phyloP scores from a whole-genome alignment of 129 eudicot species.

The Flaveria ramosissima region DNA sequence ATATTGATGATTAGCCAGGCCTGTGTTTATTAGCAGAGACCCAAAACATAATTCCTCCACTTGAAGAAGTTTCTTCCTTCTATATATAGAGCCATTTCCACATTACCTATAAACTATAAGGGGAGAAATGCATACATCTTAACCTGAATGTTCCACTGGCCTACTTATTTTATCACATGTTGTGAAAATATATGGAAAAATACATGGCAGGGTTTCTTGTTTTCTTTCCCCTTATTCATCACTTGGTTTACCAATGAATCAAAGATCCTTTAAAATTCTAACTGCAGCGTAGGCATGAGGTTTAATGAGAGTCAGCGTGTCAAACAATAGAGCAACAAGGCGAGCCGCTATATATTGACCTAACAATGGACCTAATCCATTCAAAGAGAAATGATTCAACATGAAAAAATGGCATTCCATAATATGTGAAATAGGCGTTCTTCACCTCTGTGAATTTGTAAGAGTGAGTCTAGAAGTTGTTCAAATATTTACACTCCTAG shows the following conservation, averaged over 20 bases:
- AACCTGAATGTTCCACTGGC: neutral
- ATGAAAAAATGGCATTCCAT: neutral
- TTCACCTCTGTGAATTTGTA: neutral
- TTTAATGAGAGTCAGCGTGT: neutral
- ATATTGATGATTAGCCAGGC: neutral
- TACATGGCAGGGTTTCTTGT: neutral
- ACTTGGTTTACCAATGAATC: neutral
- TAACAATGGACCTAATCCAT: neutral
- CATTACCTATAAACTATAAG: neutral
- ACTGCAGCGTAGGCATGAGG: neutral
- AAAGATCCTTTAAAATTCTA: neutral
- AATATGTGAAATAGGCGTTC: neutral
- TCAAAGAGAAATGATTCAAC: neutral
- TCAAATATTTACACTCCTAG: neutral
- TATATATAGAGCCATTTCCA: neutral
- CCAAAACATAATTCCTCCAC: neutral
- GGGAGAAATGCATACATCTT: neutral
- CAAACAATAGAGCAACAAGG: neutral
- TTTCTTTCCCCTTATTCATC: slow-evolving; percentile 6
- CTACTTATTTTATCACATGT: neutral
- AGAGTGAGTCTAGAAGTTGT: neutral
- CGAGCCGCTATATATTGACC: neutral
- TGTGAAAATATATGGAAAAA: neutral
- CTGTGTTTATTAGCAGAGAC: neutral
- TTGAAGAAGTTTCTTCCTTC: neutral